A percentile compares a stretch with the other conserved stretches of the same genome.
Conservation (phyloP, 345 rosid genomes). For the Noccaea bulbosa region DNA sequence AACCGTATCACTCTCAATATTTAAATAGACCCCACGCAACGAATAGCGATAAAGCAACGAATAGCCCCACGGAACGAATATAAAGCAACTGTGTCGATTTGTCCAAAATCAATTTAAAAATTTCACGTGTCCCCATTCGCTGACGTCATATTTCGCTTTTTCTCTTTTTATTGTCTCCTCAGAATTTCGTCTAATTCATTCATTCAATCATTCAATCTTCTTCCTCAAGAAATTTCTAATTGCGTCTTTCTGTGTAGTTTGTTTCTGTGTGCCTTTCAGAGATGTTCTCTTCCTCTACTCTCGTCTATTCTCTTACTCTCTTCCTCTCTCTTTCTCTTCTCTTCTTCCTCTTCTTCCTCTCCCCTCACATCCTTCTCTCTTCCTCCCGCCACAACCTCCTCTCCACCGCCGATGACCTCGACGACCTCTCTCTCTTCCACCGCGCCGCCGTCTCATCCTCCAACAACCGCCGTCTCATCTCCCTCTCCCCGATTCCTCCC, state of each 20-base stretch:
- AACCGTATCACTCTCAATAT: constrained; percentile 29
- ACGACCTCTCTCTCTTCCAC: constrained; percentile 68
- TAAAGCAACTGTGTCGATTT: constrained; percentile 37
- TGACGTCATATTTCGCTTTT: constrained; percentile 40
- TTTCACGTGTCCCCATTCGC: constrained; percentile 39
- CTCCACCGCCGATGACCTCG: constrained; percentile 53
- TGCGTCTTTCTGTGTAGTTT: too few species aligned
- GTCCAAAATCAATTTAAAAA: not conserved
- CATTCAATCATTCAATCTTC: constrained; percentile 2
- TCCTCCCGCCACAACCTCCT: constrained; percentile 50
- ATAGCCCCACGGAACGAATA: too few species aligned
- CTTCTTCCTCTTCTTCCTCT: constrained; percentile 52
- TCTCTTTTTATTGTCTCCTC: constrained; percentile 13
- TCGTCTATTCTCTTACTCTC: constrained; percentile 54
- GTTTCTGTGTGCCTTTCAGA: constrained; percentile 21
- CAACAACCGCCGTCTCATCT: constrained; percentile 39
- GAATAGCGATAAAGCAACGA: constrained; percentile 27
- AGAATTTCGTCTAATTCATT: not conserved
- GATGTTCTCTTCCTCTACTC: constrained; percentile 65
- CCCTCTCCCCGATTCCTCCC: constrained; percentile 50
- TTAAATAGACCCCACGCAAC: constrained; percentile 29
- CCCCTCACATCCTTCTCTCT: constrained; percentile 56
- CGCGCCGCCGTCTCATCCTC: constrained; percentile 50
- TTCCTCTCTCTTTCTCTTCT: constrained; percentile 58
- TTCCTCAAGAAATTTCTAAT: constrained; percentile 17